Evolutionary conservation across 495 filamentous ascomycete species (phyloP), one percentile per base, ranked within the genome.

Genomic region (Xylaria bambusicola): DNA sequence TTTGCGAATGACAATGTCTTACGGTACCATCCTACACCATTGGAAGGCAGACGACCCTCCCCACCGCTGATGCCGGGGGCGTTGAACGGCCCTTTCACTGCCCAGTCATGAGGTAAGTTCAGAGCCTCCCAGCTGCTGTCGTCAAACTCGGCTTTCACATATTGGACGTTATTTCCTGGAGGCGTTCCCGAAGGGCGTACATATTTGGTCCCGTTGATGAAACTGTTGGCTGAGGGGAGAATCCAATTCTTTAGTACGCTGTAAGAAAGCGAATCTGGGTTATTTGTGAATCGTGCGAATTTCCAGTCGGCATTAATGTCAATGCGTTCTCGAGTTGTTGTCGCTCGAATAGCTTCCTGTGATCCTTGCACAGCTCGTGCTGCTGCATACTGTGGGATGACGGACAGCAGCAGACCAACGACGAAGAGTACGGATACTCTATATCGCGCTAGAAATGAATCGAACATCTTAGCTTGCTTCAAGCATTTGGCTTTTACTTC

Each of bases 31-130:
- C 77, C 77, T 13, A 80, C 71, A 10, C 79, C 79, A 20, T 78
- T 69, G 6, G 62, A 62, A n/a, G 76, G 78, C 24, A 90, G 68
- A 1, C 87, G 72, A 4, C 84, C 87, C 74, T 81, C 86, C 10
- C 77, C 75, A 9, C 79, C 84, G 42, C 79, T 80, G 61, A 82
- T 80, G 6, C 71, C 71, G 3, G 82, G 64, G 2, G 69, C 66
- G 31, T 70, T 71, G 42, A 79, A 80, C 1, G 77, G 77, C 0
- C 75, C 77, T 23, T 77, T 75, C 50, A 80, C 72, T 31, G 77
- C 80, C 80, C 77, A 82, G 62, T 82, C 80, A 58, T 82, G 78
- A 2, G 74, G 75, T 20, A 76, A 58, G 49, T 67, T 63, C 10
- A 77, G 58, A 0, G 50, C 35, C 50, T 75, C 72, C 75, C 75